phyloP scores from a whole-genome alignment of 495 filamentous ascomycete genomes.

The Aspergillus nidulans region DNA sequence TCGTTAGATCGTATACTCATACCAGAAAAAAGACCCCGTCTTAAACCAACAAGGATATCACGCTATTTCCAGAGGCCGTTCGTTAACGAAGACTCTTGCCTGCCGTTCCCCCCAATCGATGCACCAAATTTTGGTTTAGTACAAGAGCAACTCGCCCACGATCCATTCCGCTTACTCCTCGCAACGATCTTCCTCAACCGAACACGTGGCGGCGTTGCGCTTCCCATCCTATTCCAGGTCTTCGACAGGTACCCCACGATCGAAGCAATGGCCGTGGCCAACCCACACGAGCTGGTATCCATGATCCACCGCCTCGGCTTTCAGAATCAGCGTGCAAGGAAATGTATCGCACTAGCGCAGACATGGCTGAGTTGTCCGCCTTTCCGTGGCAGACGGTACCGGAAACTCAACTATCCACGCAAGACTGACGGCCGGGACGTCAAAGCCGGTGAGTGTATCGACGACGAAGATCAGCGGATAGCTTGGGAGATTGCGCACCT shows the following conservation, averaged over 20 bases:
- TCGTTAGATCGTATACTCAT: neutral
- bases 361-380: conserved; percentile 67
- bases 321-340: conserved; percentile 56
- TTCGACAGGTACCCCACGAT: conserved; percentile 66
- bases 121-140: conserved; percentile 67
- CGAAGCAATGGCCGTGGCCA: conserved; percentile 56
- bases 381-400: conserved; percentile 51
- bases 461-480: conserved; percentile 37
- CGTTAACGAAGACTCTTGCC: conserved; percentile 53
- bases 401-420: conserved; percentile 65
- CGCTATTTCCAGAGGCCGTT: conserved; percentile 43
- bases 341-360: conserved; percentile 63
- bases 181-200: conserved; percentile 80
- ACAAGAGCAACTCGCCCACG: conserved; percentile 69
- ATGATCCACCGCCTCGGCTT: conserved; percentile 74
- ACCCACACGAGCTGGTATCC: conserved; percentile 49
- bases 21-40: conserved; percentile 15
- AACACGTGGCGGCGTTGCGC: conserved; percentile 67
- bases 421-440: conserved; percentile 53
- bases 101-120: conserved; percentile 67
- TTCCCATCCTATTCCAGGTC: conserved; percentile 70
- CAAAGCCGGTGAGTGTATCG: conserved; percentile 43
- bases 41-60: conserved; percentile 35
- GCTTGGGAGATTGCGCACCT: conserved; percentile 87
- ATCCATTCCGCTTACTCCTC: conserved; percentile 70